Percentiles rank a stretch among this genome's conserved stretches.
These are phyloP conservation scores for Phytophthora ohioensis DNA, from an alignment of 352 stramenopile species.

Conservation along the genomic window DNA sequence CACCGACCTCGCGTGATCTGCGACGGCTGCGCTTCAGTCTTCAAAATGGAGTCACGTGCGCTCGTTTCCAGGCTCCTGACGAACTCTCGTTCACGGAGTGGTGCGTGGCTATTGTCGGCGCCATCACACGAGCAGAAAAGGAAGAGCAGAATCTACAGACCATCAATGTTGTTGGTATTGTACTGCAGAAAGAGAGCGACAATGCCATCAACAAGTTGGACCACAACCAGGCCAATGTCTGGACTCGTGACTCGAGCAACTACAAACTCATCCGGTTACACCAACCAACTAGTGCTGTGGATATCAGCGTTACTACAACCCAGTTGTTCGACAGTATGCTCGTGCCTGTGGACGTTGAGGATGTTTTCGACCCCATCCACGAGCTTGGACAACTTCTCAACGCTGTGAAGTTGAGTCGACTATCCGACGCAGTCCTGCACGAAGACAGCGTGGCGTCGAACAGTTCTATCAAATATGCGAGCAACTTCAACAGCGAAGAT, in stretches of 20 bases:
- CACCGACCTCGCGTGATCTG: slow-evolving; percentile 1
- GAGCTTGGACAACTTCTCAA: not conserved
- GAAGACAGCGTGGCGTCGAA: not conserved
- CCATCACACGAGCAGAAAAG: slow-evolving; percentile 1
- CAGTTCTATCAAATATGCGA: not conserved
- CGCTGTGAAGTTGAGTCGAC: not conserved
- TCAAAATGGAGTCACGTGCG: not conserved
- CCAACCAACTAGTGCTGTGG: not conserved
- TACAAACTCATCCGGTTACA: slow-evolving; percentile 15
- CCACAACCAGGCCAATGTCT: not conserved
- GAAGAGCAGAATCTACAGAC: slow-evolving; percentile 6
- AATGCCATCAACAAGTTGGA: not conserved
- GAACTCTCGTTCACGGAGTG: slow-evolving; percentile 6
- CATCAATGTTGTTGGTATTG: not conserved
- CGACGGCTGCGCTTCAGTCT: slow-evolving; percentile 6
- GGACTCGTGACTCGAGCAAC: slow-evolving; percentile 5
- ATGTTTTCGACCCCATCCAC: not conserved
- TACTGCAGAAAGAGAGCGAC: not conserved
- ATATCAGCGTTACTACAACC: not conserved
- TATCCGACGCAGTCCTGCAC: not conserved
- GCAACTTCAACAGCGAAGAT: not conserved
- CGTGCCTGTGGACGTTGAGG: not conserved
- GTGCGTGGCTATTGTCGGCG: slow-evolving; percentile 3
- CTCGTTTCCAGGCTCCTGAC: slow-evolving; percentile 8
- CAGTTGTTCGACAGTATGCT: not conserved